Conservation (phyloP, 2,329 filamentous ascomycete species). For the Talaromyces sp. region DNA sequence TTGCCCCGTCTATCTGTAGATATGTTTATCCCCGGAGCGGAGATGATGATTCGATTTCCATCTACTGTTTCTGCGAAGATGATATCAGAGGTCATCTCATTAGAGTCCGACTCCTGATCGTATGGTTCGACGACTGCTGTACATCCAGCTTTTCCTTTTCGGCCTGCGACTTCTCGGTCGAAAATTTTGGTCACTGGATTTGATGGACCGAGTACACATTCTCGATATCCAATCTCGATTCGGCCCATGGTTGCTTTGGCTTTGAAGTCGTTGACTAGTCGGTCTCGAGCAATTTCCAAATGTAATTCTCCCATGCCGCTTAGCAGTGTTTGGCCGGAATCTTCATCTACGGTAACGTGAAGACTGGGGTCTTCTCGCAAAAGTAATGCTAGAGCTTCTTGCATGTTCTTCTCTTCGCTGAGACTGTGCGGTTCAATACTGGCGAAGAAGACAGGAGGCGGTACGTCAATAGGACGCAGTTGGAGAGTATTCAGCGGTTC, state of each 20-base stretch:
- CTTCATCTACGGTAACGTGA: constrained; percentile 77
- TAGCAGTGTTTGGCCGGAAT: constrained; percentile 87
- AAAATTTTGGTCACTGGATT: constrained; percentile 60
- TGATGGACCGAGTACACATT: constrained; percentile 64
- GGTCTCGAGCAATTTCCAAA: constrained; percentile 85
- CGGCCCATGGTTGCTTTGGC: constrained; percentile 79
- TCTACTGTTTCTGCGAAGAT: constrained; percentile 53
- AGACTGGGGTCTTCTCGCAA: constrained; percentile 91
- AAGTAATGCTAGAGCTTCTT: constrained; percentile 70
- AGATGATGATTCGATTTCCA: constrained; percentile 65
- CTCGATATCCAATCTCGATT: constrained; percentile 94
- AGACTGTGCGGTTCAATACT: constrained; percentile 78
- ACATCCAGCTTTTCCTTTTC: constrained; percentile 72
- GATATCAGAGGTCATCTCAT: constrained; percentile 23
- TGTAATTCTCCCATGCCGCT: constrained; percentile 97
- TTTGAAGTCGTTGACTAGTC: constrained; percentile 84
- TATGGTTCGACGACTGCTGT: constrained; percentile 65
- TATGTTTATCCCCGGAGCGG: constrained; percentile 48
- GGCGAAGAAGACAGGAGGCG: constrained; percentile 94
- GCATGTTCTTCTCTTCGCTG: constrained; percentile 74
- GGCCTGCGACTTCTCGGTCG: constrained; percentile 76
- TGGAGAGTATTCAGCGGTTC: constrained; percentile 70
- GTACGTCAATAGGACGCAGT: constrained; percentile 81
- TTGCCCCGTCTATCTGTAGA: constrained; percentile 36
- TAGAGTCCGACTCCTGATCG: constrained; percentile 25